These are phyloP conservation scores for Zasmidium angulare DNA, from an alignment of 2,329 filamentous ascomycete genomes.

Conservation along the genomic window DNA sequence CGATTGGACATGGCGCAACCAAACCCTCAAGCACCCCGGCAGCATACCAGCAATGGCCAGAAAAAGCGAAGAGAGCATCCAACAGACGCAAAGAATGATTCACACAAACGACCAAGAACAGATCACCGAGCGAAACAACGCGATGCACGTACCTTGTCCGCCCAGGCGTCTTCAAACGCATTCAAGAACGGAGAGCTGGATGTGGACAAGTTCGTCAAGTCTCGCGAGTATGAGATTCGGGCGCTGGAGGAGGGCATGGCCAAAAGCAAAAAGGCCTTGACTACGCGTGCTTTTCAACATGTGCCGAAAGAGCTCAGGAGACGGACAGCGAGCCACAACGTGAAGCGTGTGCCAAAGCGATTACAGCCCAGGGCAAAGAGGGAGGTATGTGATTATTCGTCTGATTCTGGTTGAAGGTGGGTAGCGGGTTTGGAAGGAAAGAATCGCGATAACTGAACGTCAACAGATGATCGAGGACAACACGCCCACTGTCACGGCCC, in stretches of 20 bases:
- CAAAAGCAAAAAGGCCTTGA: constrained; percentile 63
- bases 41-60: neutral
- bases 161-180: constrained; percentile 52
- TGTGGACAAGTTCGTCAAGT: constrained; percentile 77
- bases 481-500: constrained; percentile 73
- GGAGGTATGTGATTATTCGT: constrained; percentile 43
- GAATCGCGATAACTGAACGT: constrained; percentile 18
- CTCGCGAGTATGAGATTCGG: constrained; percentile 85
- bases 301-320: constrained; percentile 82
- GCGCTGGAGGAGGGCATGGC: constrained; percentile 81
- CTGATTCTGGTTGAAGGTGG: constrained; percentile 16
- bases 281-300: constrained; percentile 81
- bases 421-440: constrained; percentile 5
- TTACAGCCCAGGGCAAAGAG: constrained; percentile 67
- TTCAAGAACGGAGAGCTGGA: constrained; percentile 75
- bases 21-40: neutral
- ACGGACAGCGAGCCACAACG: constrained; percentile 92
- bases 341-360: constrained; percentile 79
- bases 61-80: constrained; percentile 31
- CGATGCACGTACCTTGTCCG: constrained; percentile 48
- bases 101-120: constrained; percentile 19
- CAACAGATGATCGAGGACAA: constrained; percentile 83
- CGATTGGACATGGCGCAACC: constrained; percentile 1
- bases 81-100: constrained; percentile 7
- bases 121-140: constrained; percentile 30